Conservation (phyloP, 306 rosid genomes). For the Quercus engelmannii region DNA sequence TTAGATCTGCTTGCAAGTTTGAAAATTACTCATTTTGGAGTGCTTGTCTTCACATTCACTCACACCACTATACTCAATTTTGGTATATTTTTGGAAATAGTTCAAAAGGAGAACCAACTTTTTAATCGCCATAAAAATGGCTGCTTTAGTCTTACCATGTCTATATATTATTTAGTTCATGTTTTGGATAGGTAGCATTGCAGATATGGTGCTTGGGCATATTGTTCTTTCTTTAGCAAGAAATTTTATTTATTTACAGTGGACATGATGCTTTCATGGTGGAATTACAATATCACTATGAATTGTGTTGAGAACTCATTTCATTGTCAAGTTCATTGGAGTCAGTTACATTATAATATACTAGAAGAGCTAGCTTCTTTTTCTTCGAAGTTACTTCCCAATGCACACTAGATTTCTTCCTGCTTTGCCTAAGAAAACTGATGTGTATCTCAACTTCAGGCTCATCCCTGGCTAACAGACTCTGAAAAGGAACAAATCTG, state of each 20-base stretch:
- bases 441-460: slow-evolving; percentile 36
- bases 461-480: slow-evolving; percentile 79
- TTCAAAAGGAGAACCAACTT: background rate
- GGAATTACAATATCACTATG: too few relatives aligned
- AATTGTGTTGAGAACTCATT: background rate
- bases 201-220: background rate
- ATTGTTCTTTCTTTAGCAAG: background rate
- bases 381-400: background rate
- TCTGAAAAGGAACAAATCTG: slow-evolving; percentile 85
- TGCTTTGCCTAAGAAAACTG: background rate
- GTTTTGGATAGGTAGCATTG: background rate
- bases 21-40: background rate
- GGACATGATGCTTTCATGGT: background rate
- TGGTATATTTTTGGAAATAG: background rate
- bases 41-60: background rate
- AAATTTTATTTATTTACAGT: background rate
- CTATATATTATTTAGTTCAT: background rate
- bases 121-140: background rate
- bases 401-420: background rate
- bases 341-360: background rate
- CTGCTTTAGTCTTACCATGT: background rate
- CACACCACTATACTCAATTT: background rate
- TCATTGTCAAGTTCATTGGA: background rate
- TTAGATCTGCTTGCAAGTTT: background rate
- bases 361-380: background rate